phyloP scores from a whole-genome alignment of 2,329 filamentous ascomycete species.

The Paracorniculantispora psalliotae region DNA sequence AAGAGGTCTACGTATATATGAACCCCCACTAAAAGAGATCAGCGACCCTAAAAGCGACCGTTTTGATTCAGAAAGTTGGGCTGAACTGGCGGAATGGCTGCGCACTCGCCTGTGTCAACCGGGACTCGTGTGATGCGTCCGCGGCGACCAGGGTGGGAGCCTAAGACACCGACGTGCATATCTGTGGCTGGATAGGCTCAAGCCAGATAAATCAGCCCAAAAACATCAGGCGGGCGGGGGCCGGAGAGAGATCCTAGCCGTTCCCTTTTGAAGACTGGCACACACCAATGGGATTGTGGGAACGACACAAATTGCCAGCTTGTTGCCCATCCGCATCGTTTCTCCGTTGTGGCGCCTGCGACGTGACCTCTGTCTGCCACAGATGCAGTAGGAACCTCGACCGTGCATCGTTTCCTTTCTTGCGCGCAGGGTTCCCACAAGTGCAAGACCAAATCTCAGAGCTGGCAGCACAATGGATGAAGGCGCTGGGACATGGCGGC shows the following conservation, averaged over 20 bases:
- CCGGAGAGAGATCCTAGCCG: no score
- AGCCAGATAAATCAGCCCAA: background rate
- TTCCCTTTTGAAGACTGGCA: no score
- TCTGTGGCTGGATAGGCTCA: background rate
- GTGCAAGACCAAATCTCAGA: background rate
- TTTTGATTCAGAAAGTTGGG: background rate
- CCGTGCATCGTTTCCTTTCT: constrained; percentile 1
- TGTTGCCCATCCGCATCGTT: background rate
- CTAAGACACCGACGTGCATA: background rate
- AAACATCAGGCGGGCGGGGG: no score
- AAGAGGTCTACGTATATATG: background rate
- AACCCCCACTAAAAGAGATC: background rate
- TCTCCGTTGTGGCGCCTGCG: background rate
- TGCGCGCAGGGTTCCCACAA: background rate
- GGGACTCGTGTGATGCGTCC: background rate
- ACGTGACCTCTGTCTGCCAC: background rate
- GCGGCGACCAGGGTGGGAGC: background rate
- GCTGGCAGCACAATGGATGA: background rate
- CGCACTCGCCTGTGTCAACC: background rate
- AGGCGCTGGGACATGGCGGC: background rate
- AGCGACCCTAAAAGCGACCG: background rate
- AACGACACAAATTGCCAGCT: background rate
- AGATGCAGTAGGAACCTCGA: background rate
- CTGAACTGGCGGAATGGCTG: background rate
- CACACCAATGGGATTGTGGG: constrained; percentile 7